Evolutionary conservation across 129 eudicot species (phyloP), one percentile per base, ranked within the genome.

Genomic region (Chrysanthemum makinoi): DNA sequence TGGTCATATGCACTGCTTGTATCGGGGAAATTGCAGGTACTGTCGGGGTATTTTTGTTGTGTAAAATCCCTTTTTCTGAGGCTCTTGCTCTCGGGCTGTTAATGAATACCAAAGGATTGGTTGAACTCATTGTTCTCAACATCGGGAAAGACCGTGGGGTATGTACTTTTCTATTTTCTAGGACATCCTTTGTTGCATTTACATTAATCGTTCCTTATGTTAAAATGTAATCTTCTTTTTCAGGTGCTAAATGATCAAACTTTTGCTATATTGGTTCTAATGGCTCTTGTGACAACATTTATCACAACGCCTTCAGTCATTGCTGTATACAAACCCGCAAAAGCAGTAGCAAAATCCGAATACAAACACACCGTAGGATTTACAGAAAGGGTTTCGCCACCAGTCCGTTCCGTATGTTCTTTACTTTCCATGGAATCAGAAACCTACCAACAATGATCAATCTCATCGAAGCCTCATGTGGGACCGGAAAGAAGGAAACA

Each of bases 221-320:
- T 54, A 11, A 19, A 19, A 11, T 17, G 9, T 50, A 19, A 50
- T 74, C 56, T 15, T 63, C 39, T 35, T 12, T 9, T 53, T 66
- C 78, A 83, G 90, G 86, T 85, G 77, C 58, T 86, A n/a, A 91
- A 88, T 28, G 97, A 91, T 65, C 89, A 91, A 71, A 91, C 97
- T 3, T 91, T 88, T 74, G 95, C 95, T 5, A 91, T 91, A 66
- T 77, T 88, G 89, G 88, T 91, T 33, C 55, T 91, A 33, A 91
- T 91, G 97, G 97, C 97, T 13, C 83, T 90, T 22, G 85, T 87
- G 71, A 90, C 97, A 0, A 90, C 97, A 6, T 90, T 90, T 24
- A 88, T 88, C 56, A 91, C 95, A 4, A 91, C 97, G 2, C 97
- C 97, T 20, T 46, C 80, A 0, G 95, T 91, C 4, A 43, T 85